Evolutionary conservation across 179 eudicot genomes (phyloP).

Genomic region (Corrigiola litoralis): DNA sequence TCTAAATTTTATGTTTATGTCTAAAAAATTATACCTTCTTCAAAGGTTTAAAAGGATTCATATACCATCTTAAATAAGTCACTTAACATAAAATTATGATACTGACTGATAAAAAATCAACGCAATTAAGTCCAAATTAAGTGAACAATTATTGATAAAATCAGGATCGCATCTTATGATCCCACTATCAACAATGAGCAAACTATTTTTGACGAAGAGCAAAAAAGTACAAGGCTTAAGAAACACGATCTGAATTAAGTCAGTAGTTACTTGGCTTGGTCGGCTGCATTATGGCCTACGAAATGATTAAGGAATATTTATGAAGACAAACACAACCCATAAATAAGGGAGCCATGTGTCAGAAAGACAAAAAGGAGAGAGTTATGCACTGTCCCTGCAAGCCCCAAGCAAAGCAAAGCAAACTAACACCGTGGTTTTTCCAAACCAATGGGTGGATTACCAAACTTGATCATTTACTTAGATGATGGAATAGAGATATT

Average conservation of each 20-base stretch:
- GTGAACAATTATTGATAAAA: too few relatives aligned
- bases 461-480: not conserved
- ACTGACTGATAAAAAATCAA: too few relatives aligned
- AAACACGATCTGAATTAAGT: not conserved
- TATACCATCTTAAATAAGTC: too few relatives aligned
- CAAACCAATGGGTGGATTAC: not conserved
- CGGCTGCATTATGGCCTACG: constrained; percentile 12
- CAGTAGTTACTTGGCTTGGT: constrained; percentile 5
- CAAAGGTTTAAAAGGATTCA: too few relatives aligned
- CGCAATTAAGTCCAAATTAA: too few relatives aligned
- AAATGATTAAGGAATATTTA: constrained; percentile 18
- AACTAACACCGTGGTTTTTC: not conserved
- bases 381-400: not conserved
- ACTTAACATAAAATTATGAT: too few relatives aligned
- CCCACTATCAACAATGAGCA: too few relatives aligned
- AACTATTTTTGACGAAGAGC: too few relatives aligned
- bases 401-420: not conserved
- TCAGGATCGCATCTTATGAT: too few relatives aligned
- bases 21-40: too few relatives aligned
- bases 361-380: not conserved
- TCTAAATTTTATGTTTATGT: too few relatives aligned
- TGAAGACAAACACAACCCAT: constrained; percentile 20
- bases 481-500: not conserved
- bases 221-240: too few relatives aligned
- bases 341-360: constrained; percentile 9